Conservation (phyloP, 2,329 filamentous ascomycete genomes). For the Endothia cerciana region DNA sequence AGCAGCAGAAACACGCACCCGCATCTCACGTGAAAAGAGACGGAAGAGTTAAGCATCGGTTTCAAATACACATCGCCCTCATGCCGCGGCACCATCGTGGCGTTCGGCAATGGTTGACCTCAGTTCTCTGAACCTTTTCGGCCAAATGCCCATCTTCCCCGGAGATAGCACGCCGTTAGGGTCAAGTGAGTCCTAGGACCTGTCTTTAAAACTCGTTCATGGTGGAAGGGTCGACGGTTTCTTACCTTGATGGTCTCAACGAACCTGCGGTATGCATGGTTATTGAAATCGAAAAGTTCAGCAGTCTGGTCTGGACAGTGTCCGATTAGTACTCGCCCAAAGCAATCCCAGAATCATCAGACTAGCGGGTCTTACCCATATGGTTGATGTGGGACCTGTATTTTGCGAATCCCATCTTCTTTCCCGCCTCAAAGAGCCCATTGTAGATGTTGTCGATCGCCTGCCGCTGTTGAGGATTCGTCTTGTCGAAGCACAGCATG, state of each 20-base stretch:
- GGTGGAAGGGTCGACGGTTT: neutral
- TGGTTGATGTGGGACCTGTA: conserved; percentile 45
- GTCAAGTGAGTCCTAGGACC: conserved; percentile 40
- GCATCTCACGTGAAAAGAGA: neutral
- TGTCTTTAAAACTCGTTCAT: neutral
- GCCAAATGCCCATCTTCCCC: conserved; percentile 46
- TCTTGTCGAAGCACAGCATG: conserved; percentile 53
- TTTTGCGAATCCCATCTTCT: conserved; percentile 42
- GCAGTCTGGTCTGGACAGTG: conserved; percentile 40
- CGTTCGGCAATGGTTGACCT: neutral
- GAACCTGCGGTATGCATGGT: conserved; percentile 44
- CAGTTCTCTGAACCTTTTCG: conserved; percentile 19
- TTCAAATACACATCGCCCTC: too few species aligned
- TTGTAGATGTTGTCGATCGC: conserved; percentile 42
- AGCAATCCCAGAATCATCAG: neutral
- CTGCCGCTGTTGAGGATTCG: conserved; percentile 41
- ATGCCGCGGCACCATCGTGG: neutral
- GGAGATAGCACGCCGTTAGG: conserved; percentile 44
- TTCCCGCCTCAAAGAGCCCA: conserved; percentile 40
- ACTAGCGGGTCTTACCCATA: conserved; percentile 39
- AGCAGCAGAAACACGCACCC: neutral
- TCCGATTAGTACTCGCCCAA: conserved; percentile 10
- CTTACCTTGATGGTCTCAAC: conserved; percentile 44
- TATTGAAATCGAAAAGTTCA: conserved; percentile 44
- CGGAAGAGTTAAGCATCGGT: neutral